phyloP scores from a whole-genome alignment of 2,329 filamentous ascomycete genomes.

The Cryphonectria naterciae region DNA sequence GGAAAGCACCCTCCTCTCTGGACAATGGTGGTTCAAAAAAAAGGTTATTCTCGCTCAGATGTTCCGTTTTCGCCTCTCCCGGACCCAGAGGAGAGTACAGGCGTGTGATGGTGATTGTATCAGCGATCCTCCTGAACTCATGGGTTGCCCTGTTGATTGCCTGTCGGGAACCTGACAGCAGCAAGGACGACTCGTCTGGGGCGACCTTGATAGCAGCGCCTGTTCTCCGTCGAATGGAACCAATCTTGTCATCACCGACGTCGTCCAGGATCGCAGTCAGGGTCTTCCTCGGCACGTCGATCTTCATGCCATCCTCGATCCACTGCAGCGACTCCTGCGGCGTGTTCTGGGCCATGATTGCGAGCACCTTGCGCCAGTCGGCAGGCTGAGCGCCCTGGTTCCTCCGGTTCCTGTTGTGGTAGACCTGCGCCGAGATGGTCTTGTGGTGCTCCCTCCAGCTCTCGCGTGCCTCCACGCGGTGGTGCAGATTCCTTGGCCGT shows the following conservation, averaged over 20 bases:
- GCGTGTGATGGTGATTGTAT: conserved; percentile 30
- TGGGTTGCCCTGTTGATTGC: conserved; percentile 32
- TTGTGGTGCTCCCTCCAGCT: conserved; percentile 32
- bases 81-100: conserved; percentile 13
- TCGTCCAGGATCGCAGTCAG: conserved; percentile 27
- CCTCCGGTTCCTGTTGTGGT: conserved; percentile 41
- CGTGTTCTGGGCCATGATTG: conserved; percentile 44
- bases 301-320: conserved; percentile 33
- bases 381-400: conserved; percentile 20
- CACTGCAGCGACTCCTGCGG: conserved; percentile 26
- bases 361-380: conserved; percentile 47
- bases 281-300: conserved; percentile 33
- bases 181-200: conserved; percentile 31
- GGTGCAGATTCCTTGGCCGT: conserved; percentile 32
- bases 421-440: conserved; percentile 42
- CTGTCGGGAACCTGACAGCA: conserved; percentile 33
- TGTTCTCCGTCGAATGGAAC: conserved; percentile 37
- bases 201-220: conserved; percentile 34
- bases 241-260: conserved; percentile 32
- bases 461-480: conserved; percentile 31
- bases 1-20: conserved; percentile 22
- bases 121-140: conserved; percentile 31
- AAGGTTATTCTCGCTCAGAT: background rate
- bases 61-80: conserved; percentile 11
- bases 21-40: conserved; percentile 22